phyloP scores from a whole-genome alignment of 2,329 filamentous ascomycete genomes.

The Teratosphaeria destructans region DNA sequence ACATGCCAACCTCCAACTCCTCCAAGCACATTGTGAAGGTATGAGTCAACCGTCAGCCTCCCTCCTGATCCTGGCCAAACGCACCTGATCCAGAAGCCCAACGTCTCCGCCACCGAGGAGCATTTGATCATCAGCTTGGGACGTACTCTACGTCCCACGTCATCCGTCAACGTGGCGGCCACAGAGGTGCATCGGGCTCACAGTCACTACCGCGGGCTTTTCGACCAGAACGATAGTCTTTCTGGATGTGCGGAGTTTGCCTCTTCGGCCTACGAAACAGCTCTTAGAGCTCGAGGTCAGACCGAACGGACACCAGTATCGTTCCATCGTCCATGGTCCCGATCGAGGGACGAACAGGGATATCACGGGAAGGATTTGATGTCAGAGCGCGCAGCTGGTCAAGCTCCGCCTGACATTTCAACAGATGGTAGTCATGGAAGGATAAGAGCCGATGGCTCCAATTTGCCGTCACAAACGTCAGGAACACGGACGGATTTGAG shows the following conservation, averaged over 20 bases:
- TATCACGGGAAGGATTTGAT: slow-evolving; percentile 23
- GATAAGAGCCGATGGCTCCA: neutral
- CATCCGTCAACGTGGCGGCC: slow-evolving; percentile 22
- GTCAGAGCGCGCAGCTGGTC: slow-evolving; percentile 22
- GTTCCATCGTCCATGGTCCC: slow-evolving; percentile 22
- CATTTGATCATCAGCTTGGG: slow-evolving; percentile 3
- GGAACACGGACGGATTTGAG: neutral
- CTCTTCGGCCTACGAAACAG: slow-evolving; percentile 4
- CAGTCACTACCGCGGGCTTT: slow-evolving; percentile 10
- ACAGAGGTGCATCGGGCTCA: slow-evolving; percentile 15
- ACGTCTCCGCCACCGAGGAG: neutral
- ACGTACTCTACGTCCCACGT: slow-evolving; percentile 17
- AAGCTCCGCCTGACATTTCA: slow-evolving; percentile 15
- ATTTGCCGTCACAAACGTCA: neutral
- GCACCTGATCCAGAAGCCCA: neutral
- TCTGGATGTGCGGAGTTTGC: slow-evolving; percentile 1
- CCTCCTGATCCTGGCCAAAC: neutral
- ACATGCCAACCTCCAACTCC: neutral
- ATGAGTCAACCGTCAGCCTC: neutral
- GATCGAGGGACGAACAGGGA: slow-evolving; percentile 15
- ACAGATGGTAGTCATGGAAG: slow-evolving; percentile 8
- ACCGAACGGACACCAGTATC: slow-evolving; percentile 8
- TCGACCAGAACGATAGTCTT: slow-evolving; percentile 5
- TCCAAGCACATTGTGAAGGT: neutral
- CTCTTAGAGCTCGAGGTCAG: slow-evolving; percentile 5